Conservation (phyloP, 352 stramenopile genomes). For the Globisporangium uncinulatum region DNA sequence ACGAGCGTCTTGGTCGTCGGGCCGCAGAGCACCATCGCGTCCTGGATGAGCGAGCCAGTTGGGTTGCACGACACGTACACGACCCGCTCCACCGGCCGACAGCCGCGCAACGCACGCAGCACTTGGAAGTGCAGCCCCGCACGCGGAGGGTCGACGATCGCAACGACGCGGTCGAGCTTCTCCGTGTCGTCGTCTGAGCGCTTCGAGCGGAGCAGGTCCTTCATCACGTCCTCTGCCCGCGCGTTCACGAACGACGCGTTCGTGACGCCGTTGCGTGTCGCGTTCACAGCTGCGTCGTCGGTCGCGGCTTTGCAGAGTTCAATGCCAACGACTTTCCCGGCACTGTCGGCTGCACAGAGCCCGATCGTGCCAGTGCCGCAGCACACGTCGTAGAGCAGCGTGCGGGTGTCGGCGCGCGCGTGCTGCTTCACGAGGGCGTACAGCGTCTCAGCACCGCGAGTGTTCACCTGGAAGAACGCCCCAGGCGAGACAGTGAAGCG, state of each 20-base stretch:
- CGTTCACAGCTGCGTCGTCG: slow-evolving; percentile 87
- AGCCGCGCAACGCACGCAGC: slow-evolving; percentile 80
- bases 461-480: slow-evolving; percentile 97
- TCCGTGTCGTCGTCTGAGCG: slow-evolving; percentile 34
- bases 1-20: slow-evolving; percentile 91
- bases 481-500: slow-evolving; percentile 88
- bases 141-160: slow-evolving; percentile 96
- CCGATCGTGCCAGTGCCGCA: slow-evolving; percentile 98
- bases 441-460: slow-evolving; percentile 90
- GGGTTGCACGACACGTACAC: slow-evolving; percentile 99
- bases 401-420: slow-evolving; percentile 66
- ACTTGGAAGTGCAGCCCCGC: slow-evolving; percentile 93
- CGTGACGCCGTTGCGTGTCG: slow-evolving; percentile 69
- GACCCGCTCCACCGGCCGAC: slow-evolving; percentile 79
- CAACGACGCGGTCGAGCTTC: slow-evolving; percentile 81
- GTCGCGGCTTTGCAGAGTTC: slow-evolving; percentile 89
- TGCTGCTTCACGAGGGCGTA: slow-evolving; percentile 94
- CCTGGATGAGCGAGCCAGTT: slow-evolving; percentile 90
- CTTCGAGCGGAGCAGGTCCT: slow-evolving; percentile 67
- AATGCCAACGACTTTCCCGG: slow-evolving; percentile 78
- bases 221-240: slow-evolving; percentile 90
- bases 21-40: slow-evolving; percentile 88
- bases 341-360: slow-evolving; percentile 86
- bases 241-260: slow-evolving; percentile 91
- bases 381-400: slow-evolving; percentile 96